Percentiles rank a stretch among this genome's conserved stretches.
These are phyloP conservation scores for Kazachstania taianensis DNA, from an alignment of 805 yeast genomes.

Conservation along the genomic window DNA sequence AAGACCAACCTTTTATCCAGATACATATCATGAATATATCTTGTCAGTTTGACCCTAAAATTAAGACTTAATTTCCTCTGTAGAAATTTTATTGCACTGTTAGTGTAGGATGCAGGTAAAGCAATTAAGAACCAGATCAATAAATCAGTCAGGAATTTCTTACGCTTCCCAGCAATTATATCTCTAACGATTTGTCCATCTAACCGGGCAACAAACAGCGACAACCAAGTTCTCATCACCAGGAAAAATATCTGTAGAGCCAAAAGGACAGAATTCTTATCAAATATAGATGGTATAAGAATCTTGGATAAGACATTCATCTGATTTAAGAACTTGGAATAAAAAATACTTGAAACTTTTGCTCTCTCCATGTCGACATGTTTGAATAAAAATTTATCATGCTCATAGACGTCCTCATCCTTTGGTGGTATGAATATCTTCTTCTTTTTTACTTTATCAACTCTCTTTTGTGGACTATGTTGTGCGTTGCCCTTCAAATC, in stretches of 20 bases:
- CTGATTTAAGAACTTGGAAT: conserved; percentile 64
- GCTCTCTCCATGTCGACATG: conserved; percentile 18
- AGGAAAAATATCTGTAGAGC: conserved; percentile 65
- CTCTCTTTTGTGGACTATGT: background rate
- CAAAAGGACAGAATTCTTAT: conserved; percentile 57
- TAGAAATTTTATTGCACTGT: conserved; percentile 76
- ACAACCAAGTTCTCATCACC: conserved; percentile 76
- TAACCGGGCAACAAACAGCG: conserved; percentile 72
- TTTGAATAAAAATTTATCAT: conserved; percentile 27
- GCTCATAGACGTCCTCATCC: conserved; percentile 25
- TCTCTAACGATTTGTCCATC: conserved; percentile 91
- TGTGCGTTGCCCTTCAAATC: background rate
- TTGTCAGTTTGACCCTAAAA: conserved; percentile 71
- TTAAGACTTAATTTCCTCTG: conserved; percentile 69
- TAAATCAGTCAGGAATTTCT: conserved; percentile 64
- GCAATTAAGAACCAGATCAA: conserved; percentile 84
- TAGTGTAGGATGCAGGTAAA: conserved; percentile 86
- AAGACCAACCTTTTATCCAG: conserved; percentile 72
- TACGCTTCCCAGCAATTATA: conserved; percentile 71
- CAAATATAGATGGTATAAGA: conserved; percentile 62
- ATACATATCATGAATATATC: conserved; percentile 86
- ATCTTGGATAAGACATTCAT: conserved; percentile 68
- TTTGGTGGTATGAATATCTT: conserved; percentile 23
- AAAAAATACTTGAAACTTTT: conserved; percentile 28
- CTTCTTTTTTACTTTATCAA: conserved; percentile 11